phyloP scores from a whole-genome alignment of 192 early-diverging fungal genomes.

The Backusella mclennaniae region DNA sequence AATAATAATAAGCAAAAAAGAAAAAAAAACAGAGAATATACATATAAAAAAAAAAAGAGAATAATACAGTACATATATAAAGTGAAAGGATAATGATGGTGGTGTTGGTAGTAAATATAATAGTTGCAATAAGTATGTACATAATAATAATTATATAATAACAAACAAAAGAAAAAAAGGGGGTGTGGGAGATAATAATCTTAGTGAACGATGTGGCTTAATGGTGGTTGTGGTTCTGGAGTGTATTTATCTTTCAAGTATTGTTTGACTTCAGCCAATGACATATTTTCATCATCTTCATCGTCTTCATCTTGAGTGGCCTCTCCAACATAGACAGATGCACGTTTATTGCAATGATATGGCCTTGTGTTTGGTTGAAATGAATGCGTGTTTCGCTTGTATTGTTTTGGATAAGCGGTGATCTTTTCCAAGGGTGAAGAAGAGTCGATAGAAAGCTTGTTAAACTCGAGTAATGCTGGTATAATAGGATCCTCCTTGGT shows the following conservation, averaged over 20 bases:
- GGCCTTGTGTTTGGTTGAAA: neutral
- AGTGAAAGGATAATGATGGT: neutral
- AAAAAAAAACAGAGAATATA: neutral
- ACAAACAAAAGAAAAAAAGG: neutral
- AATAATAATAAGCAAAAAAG: neutral
- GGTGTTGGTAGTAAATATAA: neutral
- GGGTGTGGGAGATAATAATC: neutral
- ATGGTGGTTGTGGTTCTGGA: neutral
- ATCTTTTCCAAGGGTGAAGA: neutral
- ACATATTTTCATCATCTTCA: conserved; percentile 2
- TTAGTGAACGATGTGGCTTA: neutral
- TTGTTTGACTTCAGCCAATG: conserved; percentile 6
- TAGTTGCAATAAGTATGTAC: neutral
- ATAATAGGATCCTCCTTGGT: neutral
- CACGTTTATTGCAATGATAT: neutral
- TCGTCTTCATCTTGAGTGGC: neutral
- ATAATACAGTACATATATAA: neutral
- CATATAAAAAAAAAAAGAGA: neutral
- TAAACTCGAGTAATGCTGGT: neutral
- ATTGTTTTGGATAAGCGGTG: neutral
- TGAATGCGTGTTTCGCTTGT: neutral
- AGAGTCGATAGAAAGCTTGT: neutral
- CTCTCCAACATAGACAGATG: neutral
- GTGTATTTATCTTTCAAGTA: neutral
- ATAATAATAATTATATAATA: neutral